Base-by-base conservation (phyloP, 768 basidiomycete genomes). In the Suillus bovinus region DNA sequence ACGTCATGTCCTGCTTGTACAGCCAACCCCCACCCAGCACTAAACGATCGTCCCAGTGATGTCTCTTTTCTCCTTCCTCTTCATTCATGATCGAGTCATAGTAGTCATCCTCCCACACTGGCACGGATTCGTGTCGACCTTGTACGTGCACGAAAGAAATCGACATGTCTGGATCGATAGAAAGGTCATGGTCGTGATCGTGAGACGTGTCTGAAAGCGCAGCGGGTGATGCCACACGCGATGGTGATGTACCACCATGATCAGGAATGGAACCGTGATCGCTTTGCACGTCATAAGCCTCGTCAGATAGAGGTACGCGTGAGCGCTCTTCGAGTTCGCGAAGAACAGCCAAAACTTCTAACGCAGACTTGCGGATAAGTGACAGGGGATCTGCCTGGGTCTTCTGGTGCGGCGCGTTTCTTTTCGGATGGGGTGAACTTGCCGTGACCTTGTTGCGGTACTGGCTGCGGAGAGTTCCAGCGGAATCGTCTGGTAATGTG, bases 1-100 rank as follows among this genome's bases (percentile, higher is more conserved):
- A 74, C 17, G 68, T 74, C 60, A 93, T 68, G 67, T 91, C 87
- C 68, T 87, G 88, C 61, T 76, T 81, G 70, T 94, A 94, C 59
- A 94, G 69, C 91, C 92, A 94, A 6, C 93, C 93, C 33, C 88
- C 87, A 29, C 90, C 89, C 14, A 94, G 79, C 0, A 93, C 87
- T 13, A 94, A 81, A 39, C 86, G 80, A 69, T 93, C 89, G 68
- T 94, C 93, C 93, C 93, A 94, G 20, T 81, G 77, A 64, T 91
- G 89, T 44, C 82, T 81, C 72, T 87, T 88, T 68, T 86, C 83
- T 55, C 70, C 71, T 54, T 81, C 79, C 58, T 79, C 79, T 63
- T 83, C 82, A 64, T 79, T 80, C 49, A 81, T 75, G 36, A 78
- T 79, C 22, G 78, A 79, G 5, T 78, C 72, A 14, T 76, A 70